Base-by-base conservation (phyloP, 768 basidiomycete species). In the Naganishia randhawae region DNA sequence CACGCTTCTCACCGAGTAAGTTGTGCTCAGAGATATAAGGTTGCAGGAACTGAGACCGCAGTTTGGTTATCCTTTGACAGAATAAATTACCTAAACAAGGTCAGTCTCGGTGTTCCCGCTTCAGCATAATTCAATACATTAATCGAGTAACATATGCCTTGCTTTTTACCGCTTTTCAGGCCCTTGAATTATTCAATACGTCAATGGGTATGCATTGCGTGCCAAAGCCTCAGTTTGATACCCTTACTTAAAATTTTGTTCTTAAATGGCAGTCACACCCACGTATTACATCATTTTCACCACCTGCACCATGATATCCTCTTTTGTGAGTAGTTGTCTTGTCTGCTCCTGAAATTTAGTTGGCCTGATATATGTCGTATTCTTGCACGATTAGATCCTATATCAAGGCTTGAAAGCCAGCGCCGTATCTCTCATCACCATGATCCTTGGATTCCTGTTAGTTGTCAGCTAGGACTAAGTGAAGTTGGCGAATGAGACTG, bases 391-490 rank as follows among this genome's bases (percentile, higher is more conserved):
- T 6, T 52, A 62, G 53, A 88, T 96, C 66, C 86, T 97, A 31
- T 94, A 90, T 84, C 85, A 92, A 83, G 95, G 95, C 48, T 86
- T 98, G 67, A 83, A 88, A 53, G 89, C 93, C 1, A 84, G 87
- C 2, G 86, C 84, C 0, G 81, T 85, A 1, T 86, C 90, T 72
- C 93, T 99, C 63, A 84, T 98, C 61, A 96, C 93, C 1, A 85
- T 97, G 67, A 88, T 95, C 29, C 85, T 95, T 25, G 94, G 87
- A 9, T 98, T 99, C 83, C 80, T 96, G 87, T 89, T 68, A 94
- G 94, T 65, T 92, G 90, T 71, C 25, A 27, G 9, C 33, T 22
- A 19, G 33, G 35, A 37, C 68, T 66, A 29, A n/a, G 11, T 14
- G 52, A 17, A 17, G 25, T 55, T 17, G 22, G 13, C 19, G 0